These are phyloP conservation scores for Xylaria palmicola DNA, from an alignment of 495 filamentous ascomycete species.

Conservation along the genomic window DNA sequence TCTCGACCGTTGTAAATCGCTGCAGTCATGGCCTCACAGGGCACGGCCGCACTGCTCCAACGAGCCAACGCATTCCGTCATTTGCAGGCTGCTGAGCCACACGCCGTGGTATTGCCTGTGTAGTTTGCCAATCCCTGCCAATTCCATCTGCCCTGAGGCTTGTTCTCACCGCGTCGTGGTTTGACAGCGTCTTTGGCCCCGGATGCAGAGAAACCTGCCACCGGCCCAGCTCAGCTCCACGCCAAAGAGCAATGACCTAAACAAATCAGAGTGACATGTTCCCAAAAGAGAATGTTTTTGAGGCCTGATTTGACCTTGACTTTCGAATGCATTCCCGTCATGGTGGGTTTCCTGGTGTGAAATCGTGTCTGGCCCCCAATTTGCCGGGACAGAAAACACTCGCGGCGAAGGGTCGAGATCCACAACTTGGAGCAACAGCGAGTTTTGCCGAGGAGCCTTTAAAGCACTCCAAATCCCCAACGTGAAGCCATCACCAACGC, in stretches of 20 bases:
- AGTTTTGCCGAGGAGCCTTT: not conserved
- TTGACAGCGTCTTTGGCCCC: conserved; percentile 1
- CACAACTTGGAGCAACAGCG: conserved; percentile 6
- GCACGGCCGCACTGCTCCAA: not conserved
- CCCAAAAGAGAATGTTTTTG: not conserved
- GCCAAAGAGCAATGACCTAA: conserved; percentile 1
- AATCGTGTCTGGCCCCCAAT: not conserved
- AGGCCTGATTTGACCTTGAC: not conserved
- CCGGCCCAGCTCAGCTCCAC: not conserved
- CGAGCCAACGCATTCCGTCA: not conserved
- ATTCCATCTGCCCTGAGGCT: not conserved
- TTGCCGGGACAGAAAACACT: conserved; percentile 2
- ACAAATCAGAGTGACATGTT: not conserved
- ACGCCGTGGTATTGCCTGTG: not conserved
- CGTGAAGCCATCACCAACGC: conserved; percentile 9
- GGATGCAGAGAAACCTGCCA: not conserved
- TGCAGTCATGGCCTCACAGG: conserved; percentile 4
- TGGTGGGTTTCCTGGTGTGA: not conserved
- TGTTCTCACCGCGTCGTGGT: not conserved
- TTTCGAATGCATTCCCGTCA: not conserved
- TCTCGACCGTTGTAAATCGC: not conserved
- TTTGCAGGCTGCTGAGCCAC: not conserved
- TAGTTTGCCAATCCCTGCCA: not conserved
- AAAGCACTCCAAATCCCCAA: conserved; percentile 7
- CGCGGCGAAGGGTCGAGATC: not conserved